These are phyloP conservation scores for Acer saccharum DNA, from an alignment of 345 rosid genomes.

Conservation along the genomic window DNA sequence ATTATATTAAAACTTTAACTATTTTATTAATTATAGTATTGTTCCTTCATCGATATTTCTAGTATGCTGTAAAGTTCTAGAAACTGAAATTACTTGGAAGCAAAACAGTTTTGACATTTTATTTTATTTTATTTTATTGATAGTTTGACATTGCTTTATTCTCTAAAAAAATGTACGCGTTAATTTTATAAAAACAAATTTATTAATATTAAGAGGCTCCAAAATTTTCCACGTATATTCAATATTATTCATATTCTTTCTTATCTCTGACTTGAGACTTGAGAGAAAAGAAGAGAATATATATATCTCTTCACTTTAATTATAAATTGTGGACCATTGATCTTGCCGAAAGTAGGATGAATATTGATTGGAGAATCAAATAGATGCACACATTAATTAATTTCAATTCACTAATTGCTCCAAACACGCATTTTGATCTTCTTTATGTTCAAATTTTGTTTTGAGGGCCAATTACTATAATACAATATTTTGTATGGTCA, in stretches of 20 bases:
- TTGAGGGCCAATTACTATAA: no score
- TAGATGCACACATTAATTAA: neutral
- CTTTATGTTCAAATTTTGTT: neutral
- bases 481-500: no score
- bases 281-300: neutral
- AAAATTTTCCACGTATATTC: neutral
- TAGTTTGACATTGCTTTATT: no score
- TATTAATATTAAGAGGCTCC: neutral
- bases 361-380: constrained; percentile 7
- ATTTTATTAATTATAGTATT: no score
- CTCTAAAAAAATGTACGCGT: neutral
- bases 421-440: neutral
- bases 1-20: no score
- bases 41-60: no score
- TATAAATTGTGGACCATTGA: neutral
- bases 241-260: constrained; percentile 1
- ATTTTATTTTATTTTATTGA: no score
- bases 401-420: neutral
- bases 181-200: no score
- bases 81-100: no score
- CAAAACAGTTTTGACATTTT: no score
- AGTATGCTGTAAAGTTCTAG: no score
- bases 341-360: neutral
- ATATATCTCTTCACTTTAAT: constrained; percentile 7
- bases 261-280: neutral